These are phyloP conservation scores for Suillus discolor DNA, from an alignment of 768 basidiomycete species.

Conservation along the genomic window DNA sequence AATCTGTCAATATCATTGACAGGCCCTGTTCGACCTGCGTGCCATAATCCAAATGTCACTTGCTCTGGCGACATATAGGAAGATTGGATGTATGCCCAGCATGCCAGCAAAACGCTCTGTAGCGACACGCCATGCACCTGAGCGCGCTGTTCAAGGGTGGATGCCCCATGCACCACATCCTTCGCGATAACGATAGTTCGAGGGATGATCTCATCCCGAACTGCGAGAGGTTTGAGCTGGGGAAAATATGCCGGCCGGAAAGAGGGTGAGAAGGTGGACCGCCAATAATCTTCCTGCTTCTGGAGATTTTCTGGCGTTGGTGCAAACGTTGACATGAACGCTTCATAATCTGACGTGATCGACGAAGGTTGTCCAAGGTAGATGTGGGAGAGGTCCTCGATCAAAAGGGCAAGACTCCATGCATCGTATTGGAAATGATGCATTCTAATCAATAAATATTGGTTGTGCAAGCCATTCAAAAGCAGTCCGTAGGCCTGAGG, in stretches of 20 bases:
- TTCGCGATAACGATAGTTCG: constrained; percentile 30
- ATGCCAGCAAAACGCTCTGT: constrained; percentile 43
- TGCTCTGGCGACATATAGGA: constrained; percentile 26
- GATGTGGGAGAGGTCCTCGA: constrained; percentile 40
- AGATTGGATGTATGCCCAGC: constrained; percentile 45
- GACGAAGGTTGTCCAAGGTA: constrained; percentile 32
- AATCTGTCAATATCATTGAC: constrained; percentile 37
- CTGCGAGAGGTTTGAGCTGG: constrained; percentile 6
- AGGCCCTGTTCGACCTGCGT: constrained; percentile 43
- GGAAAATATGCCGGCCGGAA: constrained; percentile 33
- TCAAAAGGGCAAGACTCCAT: constrained; percentile 44
- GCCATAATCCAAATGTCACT: constrained; percentile 49
- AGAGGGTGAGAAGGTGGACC: constrained; percentile 30
- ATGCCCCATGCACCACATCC: constrained; percentile 44
- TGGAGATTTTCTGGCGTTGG: constrained; percentile 21
- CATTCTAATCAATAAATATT: constrained; percentile 36
- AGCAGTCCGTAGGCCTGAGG: constrained; percentile 27
- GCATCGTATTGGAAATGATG: constrained; percentile 57
- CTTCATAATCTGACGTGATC: constrained; percentile 25
- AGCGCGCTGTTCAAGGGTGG: constrained; percentile 49
- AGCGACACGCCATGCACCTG: constrained; percentile 37
- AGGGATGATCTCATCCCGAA: background rate
- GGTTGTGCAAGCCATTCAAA: constrained; percentile 13
- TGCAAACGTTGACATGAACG: constrained; percentile 32
- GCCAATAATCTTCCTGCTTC: constrained; percentile 39